Base-by-base conservation (phyloP, 179 eudicot genomes). In the Carnegiea gigantea region DNA sequence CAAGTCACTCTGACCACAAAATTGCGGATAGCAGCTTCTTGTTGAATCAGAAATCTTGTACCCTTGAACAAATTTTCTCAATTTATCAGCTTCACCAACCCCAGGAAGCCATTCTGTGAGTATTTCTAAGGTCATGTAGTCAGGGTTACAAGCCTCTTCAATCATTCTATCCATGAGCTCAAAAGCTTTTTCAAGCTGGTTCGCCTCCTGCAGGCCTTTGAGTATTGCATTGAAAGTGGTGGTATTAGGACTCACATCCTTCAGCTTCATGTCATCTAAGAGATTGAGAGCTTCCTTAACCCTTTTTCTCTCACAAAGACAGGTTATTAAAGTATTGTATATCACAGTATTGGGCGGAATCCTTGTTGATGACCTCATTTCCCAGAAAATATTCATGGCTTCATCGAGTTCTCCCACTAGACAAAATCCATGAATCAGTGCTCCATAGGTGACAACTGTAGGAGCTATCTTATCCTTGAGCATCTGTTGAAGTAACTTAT, bases 121-220 rank as follows among this genome's bases (percentile, higher is more conserved):
- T 40, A 89, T 82, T 77, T 90, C 93, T 92, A 96, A 84, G 46
- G 99, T 93, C 54, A 94, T 83, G 78, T 87, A 90, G 79, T 95
- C 95, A 60, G 98, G 99, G 84, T 80, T 80, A 86, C 96, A 93
- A 65, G 84, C 92, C 40, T 84, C 82, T 78, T 90, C 85, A 33
- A 79, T 85, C 99, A 96, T 96, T 79, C 84, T 89, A 72, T 93
- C 93, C 98, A 96, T 96, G 46, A 90, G 86, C 80, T 89, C 86
- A 23, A 92, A 78, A 70, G 96, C 97, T 82, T 88, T 89, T 36
- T 89, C 90, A 36, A 90, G 81, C 86, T 79, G 73, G 80, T 93
- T 89, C 80, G 81, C 87, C 33, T 89, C 92, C 77, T 82, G 68
- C 48, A 94, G 88, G 51, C 91, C 95, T 86, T 89, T 91, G 24